A percentile compares a stretch with the other conserved stretches of the same genome.
Conservation (phyloP, 2,329 filamentous ascomycete species). For the Phialocephala sp. region DNA sequence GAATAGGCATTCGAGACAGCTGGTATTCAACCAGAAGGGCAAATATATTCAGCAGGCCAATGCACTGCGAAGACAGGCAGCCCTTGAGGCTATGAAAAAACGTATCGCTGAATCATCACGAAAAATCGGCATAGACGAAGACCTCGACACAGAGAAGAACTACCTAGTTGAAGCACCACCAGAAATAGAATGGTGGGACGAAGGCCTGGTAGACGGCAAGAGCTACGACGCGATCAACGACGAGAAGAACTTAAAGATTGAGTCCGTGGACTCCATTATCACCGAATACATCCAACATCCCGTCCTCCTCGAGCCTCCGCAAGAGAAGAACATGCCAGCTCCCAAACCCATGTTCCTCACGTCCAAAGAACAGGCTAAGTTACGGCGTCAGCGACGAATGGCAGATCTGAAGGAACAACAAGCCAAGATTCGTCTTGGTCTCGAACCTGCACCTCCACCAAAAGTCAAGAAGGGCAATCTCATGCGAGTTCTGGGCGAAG, state of each 20-base stretch:
- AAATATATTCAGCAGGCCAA: conserved; percentile 97
- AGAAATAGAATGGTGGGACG: conserved; percentile 97
- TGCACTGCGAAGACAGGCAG: conserved; percentile 83
- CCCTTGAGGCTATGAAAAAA: conserved; percentile 93
- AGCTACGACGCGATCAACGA: conserved; percentile 76
- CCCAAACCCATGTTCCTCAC: conserved; percentile 94
- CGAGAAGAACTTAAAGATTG: conserved; percentile 71
- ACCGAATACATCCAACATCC: conserved; percentile 94
- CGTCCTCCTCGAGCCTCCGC: conserved; percentile 86
- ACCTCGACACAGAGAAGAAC: conserved; percentile 84
- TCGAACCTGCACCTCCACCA: conserved; percentile 87
- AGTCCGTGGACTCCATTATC: conserved; percentile 81
- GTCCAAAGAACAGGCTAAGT: conserved; percentile 86
- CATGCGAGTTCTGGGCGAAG: conserved; percentile 92
- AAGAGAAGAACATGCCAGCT: conserved; percentile 79
- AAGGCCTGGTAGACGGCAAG: conserved; percentile 77
- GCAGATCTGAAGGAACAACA: conserved; percentile 95
- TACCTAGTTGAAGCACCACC: conserved; percentile 86
- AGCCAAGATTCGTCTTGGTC: conserved; percentile 89
- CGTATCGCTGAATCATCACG: conserved; percentile 85
- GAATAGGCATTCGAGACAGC: conserved; percentile 72
- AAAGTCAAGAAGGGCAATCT: conserved; percentile 98
- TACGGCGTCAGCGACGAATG: conserved; percentile 87
- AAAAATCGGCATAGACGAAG: conserved; percentile 93
- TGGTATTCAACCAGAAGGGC: conserved; percentile 93